phyloP scores from a whole-genome alignment of 2,329 filamentous ascomycete species.

The Rugonectria rugulosa region DNA sequence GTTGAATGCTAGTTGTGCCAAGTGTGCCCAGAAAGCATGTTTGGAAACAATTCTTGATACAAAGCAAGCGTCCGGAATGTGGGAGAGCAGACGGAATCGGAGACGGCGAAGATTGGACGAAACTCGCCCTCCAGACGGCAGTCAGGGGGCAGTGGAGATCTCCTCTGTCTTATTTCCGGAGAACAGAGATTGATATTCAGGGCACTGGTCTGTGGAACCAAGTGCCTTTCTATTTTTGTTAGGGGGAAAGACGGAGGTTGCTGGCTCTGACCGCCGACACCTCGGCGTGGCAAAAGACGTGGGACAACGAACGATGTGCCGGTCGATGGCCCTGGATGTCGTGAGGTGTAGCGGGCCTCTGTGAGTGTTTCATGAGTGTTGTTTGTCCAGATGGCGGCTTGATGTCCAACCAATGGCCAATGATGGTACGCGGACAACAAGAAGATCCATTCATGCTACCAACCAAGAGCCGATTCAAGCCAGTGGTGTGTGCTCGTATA shows the following conservation, averaged over 20 bases:
- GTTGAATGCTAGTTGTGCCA: slow-evolving; percentile 4
- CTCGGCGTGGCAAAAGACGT: slow-evolving; percentile 16
- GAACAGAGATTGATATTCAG: slow-evolving; percentile 14
- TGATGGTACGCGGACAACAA: background rate
- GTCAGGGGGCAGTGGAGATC: slow-evolving; percentile 21
- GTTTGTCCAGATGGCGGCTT: slow-evolving; percentile 1
- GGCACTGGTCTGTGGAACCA: slow-evolving; percentile 5
- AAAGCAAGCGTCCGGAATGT: slow-evolving; percentile 20
- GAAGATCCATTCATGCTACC: background rate
- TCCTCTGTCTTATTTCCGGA: slow-evolving; percentile 9
- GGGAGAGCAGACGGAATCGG: slow-evolving; percentile 2
- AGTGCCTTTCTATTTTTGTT: slow-evolving; percentile 19
- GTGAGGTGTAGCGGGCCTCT: slow-evolving; percentile 4
- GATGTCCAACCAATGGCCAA: slow-evolving; percentile 1
- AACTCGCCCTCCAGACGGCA: background rate
- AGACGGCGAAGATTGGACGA: slow-evolving; percentile 14
- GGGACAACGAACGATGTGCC: slow-evolving; percentile 6
- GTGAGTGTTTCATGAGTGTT: slow-evolving; percentile 14
- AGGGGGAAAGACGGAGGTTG: slow-evolving; percentile 5
- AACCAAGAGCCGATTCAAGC: slow-evolving; percentile 2
- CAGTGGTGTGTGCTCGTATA: too few relatives aligned
- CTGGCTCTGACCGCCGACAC: slow-evolving; percentile 2
- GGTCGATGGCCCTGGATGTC: background rate
- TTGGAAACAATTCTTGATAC: slow-evolving; percentile 18
- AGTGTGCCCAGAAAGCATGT: slow-evolving; percentile 1